A percentile compares a stretch with the other conserved stretches of the same genome.
Evolutionary conservation across 148 eudicot genomes (phyloP).

Genomic region (Camellia sinensis): DNA sequence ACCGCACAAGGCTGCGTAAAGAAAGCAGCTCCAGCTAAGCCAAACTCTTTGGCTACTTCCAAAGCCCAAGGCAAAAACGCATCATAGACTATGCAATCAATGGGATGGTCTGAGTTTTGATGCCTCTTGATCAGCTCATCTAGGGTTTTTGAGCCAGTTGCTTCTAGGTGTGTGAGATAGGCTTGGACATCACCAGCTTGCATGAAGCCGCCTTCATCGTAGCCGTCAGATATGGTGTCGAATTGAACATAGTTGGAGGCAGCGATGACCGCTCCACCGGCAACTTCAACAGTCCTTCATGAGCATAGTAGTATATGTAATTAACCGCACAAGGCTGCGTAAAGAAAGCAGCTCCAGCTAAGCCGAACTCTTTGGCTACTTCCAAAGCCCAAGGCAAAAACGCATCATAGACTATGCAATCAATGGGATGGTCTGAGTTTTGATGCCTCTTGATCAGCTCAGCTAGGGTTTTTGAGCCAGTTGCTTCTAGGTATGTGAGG

Average conservation of each 20-base stretch:
- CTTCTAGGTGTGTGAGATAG: constrained; percentile 29
- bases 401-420: constrained; percentile 45
- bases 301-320: constrained; percentile 25
- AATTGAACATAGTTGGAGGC: too few relatives aligned
- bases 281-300: constrained; percentile 24
- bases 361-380: constrained; percentile 33
- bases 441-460: constrained; percentile 23
- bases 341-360: constrained; percentile 37
- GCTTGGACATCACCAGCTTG: constrained; percentile 18
- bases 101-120: neutral
- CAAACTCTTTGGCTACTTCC: too few relatives aligned
- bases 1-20: too few relatives aligned
- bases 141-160: too few relatives aligned
- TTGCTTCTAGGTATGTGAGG: constrained; percentile 21
- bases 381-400: constrained; percentile 43
- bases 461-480: too few relatives aligned
- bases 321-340: constrained; percentile 49
- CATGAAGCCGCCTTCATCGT: too few relatives aligned
- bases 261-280: constrained; percentile 22
- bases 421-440: constrained; percentile 23
- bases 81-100: too few relatives aligned
- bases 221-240: too few relatives aligned
- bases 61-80: too few relatives aligned
- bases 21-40: too few relatives aligned
- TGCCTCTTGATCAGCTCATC: constrained; percentile 25